Percentiles rank a stretch among this genome's conserved stretches.
These are phyloP conservation scores for Euphorbia pulcherrima DNA, from an alignment of 345 rosid species.

Conservation along the genomic window DNA sequence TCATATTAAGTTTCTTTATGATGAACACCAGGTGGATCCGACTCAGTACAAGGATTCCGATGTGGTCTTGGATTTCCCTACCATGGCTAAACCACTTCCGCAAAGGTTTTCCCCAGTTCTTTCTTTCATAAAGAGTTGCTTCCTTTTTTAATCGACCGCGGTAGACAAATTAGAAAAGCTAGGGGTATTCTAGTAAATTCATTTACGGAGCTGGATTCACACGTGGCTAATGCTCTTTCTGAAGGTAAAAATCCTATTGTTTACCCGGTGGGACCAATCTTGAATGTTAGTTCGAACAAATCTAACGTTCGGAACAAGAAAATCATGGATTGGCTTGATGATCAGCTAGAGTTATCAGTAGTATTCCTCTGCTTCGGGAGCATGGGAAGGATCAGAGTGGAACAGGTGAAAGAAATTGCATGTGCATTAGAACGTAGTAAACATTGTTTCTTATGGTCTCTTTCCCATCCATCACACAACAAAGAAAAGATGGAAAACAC, in stretches of 20 bases:
- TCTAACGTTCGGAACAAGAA: background rate
- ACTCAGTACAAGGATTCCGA: constrained; percentile 1
- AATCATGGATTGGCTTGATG: background rate
- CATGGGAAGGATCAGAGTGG: background rate
- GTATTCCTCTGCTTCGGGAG: background rate
- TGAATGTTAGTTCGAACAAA: background rate
- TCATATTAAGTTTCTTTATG: background rate
- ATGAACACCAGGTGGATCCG: background rate
- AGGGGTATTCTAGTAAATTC: constrained; percentile 1
- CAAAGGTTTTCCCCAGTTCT: background rate
- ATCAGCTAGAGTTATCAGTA: background rate
- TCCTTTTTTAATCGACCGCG: background rate
- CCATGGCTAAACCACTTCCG: background rate
- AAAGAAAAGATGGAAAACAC: background rate
- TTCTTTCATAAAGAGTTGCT: background rate
- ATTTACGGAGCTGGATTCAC: background rate
- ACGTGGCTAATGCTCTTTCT: background rate
- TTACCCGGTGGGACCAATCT: constrained; percentile 6
- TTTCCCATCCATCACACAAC: background rate
- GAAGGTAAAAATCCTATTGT: constrained; percentile 1
- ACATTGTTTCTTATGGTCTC: background rate
- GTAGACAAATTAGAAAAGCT: background rate
- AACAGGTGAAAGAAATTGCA: background rate
- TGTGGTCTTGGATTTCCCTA: constrained; percentile 1
- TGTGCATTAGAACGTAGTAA: background rate